These are phyloP conservation scores for Solanum etuberosum DNA, from an alignment of 257 asterid species.

Conservation along the genomic window DNA sequence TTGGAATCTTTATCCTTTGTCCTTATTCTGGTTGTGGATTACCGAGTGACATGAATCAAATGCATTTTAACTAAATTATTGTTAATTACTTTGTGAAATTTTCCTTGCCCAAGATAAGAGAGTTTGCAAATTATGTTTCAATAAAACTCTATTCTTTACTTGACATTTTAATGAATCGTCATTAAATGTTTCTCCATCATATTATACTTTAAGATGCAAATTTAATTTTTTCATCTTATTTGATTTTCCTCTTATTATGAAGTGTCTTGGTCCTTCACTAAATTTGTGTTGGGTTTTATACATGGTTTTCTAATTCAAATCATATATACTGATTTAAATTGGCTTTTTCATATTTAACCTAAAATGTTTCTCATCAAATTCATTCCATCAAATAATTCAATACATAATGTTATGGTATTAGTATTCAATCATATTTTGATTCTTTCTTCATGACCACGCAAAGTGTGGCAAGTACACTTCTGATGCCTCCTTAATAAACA, in stretches of 20 bases:
- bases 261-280: not conserved
- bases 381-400: not conserved
- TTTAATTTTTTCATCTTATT: not conserved
- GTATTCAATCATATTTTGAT: not conserved
- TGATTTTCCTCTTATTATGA: not conserved
- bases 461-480: not conserved
- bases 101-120: not conserved
- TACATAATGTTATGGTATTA: not conserved
- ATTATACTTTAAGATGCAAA: not conserved
- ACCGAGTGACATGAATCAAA: not conserved
- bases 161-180: not conserved
- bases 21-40: not conserved
- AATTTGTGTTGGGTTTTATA: not conserved
- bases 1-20: not conserved
- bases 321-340: not conserved
- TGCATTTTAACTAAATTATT: not conserved
- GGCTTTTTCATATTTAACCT: not conserved
- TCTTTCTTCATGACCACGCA: not conserved
- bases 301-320: not conserved
- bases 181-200: not conserved
- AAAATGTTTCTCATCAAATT: not conserved
- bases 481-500: not conserved
- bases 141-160: not conserved
- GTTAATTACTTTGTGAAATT: not conserved
- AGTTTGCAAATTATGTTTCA: not conserved